phyloP scores from a whole-genome alignment of 176 grass and related monocot species.

The Olyra latifolia region DNA sequence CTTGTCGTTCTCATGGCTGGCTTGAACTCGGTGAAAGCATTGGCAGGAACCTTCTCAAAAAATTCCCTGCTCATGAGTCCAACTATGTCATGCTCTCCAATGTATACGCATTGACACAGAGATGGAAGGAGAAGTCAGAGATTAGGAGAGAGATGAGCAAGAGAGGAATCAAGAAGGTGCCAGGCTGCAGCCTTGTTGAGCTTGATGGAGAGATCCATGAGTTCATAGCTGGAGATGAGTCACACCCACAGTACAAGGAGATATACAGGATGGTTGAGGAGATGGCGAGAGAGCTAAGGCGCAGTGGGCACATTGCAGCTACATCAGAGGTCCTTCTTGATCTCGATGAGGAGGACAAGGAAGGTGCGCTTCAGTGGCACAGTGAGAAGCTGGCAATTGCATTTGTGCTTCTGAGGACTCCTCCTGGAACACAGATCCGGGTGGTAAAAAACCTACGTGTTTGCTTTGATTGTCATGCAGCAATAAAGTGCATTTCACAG shows the following conservation, averaged over 20 bases:
- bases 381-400: constrained; percentile 72
- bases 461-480: constrained; percentile 56
- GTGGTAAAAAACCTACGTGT: constrained; percentile 75
- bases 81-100: constrained; percentile 76
- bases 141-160: constrained; percentile 63
- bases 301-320: constrained; percentile 45
- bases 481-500: constrained; percentile 60
- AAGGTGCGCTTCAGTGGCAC: constrained; percentile 64
- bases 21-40: constrained; percentile 59
- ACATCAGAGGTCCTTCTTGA: constrained; percentile 62
- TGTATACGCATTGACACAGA: constrained; percentile 47
- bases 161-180: constrained; percentile 61
- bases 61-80: constrained; percentile 53
- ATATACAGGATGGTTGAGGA: constrained; percentile 78
- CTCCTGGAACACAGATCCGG: constrained; percentile 42
- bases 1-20: constrained; percentile 59
- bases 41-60: constrained; percentile 41
- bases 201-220: constrained; percentile 69
- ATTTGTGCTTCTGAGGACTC: constrained; percentile 57
- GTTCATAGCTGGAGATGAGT: constrained; percentile 69
- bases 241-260: constrained; percentile 46
- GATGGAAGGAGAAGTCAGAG: constrained; percentile 65
- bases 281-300: constrained; percentile 55
- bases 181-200: constrained; percentile 68
- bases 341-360: constrained; percentile 76